Evolutionary conservation across 257 asterid genomes (phyloP).

Genomic region (Nicotiana obtusifolia): DNA sequence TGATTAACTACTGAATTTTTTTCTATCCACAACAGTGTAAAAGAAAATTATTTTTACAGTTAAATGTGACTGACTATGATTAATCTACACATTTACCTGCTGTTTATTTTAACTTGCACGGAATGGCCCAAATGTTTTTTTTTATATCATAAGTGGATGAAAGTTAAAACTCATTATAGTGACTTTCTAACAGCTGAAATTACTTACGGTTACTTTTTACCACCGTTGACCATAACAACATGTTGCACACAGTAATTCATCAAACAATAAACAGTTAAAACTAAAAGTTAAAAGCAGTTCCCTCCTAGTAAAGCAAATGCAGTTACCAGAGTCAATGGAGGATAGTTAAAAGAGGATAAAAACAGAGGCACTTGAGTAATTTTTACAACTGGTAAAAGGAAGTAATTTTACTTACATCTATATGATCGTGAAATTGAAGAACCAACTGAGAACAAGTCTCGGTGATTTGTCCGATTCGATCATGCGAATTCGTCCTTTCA

Average conservation of each 20-base stretch:
- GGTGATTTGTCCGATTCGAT: constrained; percentile 59
- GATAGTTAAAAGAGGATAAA: neutral
- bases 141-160: neutral
- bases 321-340: neutral
- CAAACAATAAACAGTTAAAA: neutral
- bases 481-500: constrained; percentile 33
- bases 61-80: neutral
- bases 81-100: neutral
- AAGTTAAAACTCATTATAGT: neutral
- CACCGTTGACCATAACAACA: neutral
- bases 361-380: neutral
- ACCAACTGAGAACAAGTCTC: constrained; percentile 85
- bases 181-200: neutral
- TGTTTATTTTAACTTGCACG: neutral
- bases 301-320: neutral
- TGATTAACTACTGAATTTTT: neutral
- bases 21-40: neutral
- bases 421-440: constrained; percentile 58
- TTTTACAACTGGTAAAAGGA: neutral
- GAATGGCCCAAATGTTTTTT: neutral
- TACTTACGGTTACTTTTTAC: neutral
- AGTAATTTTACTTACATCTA: constrained; percentile 35
- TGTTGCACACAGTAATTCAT: neutral
- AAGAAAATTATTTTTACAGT: neutral
- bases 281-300: neutral